Evolutionary conservation across 371 early-diverging fungal species (phyloP), one percentile per base, ranked within the genome.

Genomic region (Syncephalastrum contaminatum): DNA sequence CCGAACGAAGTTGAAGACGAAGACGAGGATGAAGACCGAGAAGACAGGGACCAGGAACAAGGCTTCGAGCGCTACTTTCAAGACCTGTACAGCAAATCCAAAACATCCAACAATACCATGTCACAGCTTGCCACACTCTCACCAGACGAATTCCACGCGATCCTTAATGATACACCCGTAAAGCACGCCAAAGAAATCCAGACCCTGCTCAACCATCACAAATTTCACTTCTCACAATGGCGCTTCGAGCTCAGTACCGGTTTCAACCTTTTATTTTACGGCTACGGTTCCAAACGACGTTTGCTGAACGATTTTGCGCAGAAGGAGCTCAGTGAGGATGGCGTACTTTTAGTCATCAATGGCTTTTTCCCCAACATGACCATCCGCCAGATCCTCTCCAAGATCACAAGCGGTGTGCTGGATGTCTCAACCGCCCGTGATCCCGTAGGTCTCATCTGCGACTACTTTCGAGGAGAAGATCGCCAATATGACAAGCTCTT

Each of bases 91-190:
- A 66, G 75, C 15, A 69, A 64, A 14, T 72, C 83, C 6, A 66
- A 69, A 47, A 94, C 95, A 2, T 93, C 94, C n/a, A 86, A 93
- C 71, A 91, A 91, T 66, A 93, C 94, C 4, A 80, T 94, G 14
- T 80, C 90, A 0, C 82, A 83, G 51, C 79, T 94, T 2, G 87
- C 88, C 12, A 65, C 74, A 4, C 73, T 93, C 16, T 78, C 85
- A 13, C 88, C 83, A 13, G 62, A 84, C 18, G 86, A 89, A 46
- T 89, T 85, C 55, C 64, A 78, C 24, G 60, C 63, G 4, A 64
- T 86, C 5, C 66, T 89, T 30, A 50, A 71, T 16, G 54, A 56
- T 0, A 72, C 80, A 1, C 82, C 82, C 0, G 44, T 49, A 10
- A 91, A 90, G 53, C 91, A 93, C 57, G 58, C 56, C 1, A 22